Base-by-base conservation (phyloP, 164 flowering plant genomes). In the Vitis rupestris region DNA sequence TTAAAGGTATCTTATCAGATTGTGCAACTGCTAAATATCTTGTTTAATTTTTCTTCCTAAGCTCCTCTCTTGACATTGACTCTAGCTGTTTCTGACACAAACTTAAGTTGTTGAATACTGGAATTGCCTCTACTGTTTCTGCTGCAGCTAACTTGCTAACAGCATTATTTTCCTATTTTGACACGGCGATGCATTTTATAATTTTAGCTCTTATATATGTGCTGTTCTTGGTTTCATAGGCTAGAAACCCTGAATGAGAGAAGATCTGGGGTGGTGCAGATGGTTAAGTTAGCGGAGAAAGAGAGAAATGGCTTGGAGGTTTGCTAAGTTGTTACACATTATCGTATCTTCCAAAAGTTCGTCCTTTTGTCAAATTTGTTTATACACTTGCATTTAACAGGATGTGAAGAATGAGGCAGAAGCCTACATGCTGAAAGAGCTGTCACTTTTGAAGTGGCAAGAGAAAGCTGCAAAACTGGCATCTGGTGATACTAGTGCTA, bases 241-340 rank as follows among this genome's bases (percentile, higher is more conserved):
- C 77, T 93, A 55, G 99, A 95, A 76, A 59, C 84, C 30, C 89
- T 95, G 50, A 93, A 88, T 74, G 99, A 95, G 76, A 89, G 86
- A 70, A 78, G 99, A 70, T 82, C 98, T 51, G 91, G 97, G 55
- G 97, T 89, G 65, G 99, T 95, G 70, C 98, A 95, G 78, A 88
- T 95, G 94, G 97, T 95, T 6, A 95, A 95, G 80, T 80, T 95
- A 71, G 98, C 99, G 19, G 99, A 95, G 79, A 95, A 95, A 78
- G 99, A 95, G 76, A 86, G 91, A 82, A 93, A 95, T 76, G 77
- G 83, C 74, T 75, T 95, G 79, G 98, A 95, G 98, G 99, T 91
- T 75, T 44, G 71, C 65, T 53, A 48, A 29, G 27, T 61, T 75
- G 53, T 50, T 44, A 29, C 29, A 54, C 11, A 17, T 63, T 12